These are phyloP conservation scores for Phytopythium montanum DNA, from an alignment of 352 stramenopile species.

Conservation along the genomic window DNA sequence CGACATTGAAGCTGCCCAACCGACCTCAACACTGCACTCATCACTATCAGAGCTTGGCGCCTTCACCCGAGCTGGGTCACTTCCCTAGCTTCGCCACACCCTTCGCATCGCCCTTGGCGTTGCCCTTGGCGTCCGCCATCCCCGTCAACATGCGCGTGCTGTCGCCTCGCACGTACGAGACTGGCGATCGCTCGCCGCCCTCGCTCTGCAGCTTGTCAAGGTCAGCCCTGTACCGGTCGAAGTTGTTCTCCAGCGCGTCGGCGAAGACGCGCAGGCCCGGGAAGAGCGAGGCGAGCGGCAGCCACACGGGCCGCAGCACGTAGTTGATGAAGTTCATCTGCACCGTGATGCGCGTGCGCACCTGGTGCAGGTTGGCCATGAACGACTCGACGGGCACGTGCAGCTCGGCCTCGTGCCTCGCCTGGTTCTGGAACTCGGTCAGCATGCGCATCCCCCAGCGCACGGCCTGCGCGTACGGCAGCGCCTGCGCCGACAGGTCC, in stretches of 20 bases:
- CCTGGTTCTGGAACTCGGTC: slow-evolving; percentile 74
- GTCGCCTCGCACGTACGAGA: slow-evolving; percentile 35
- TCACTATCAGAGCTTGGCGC: background rate
- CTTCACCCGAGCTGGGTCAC: background rate
- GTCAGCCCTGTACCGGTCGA: slow-evolving; percentile 59
- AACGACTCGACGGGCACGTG: slow-evolving; percentile 61
- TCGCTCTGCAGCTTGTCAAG: slow-evolving; percentile 41
- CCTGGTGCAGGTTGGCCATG: slow-evolving; percentile 67
- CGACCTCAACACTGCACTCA: background rate
- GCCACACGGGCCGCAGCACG: slow-evolving; percentile 68
- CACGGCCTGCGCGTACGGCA: slow-evolving; percentile 48
- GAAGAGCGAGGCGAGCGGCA: slow-evolving; percentile 42
- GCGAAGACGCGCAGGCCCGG: slow-evolving; percentile 49
- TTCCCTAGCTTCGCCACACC: background rate
- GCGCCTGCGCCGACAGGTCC: slow-evolving; percentile 65
- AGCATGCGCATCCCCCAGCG: slow-evolving; percentile 62
- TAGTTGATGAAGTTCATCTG: slow-evolving; percentile 81
- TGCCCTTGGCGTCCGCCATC: background rate
- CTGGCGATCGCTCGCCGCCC: slow-evolving; percentile 16
- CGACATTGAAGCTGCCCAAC: too few relatives aligned
- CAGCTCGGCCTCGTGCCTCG: slow-evolving; percentile 55
- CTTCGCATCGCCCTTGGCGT: background rate
- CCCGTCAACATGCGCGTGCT: slow-evolving; percentile 27
- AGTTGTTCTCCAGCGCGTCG: slow-evolving; percentile 53
- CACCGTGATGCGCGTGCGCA: slow-evolving; percentile 53